These are phyloP conservation scores for Cladosporium sp. DNA, from an alignment of 2,329 filamentous ascomycete genomes.

Conservation along the genomic window DNA sequence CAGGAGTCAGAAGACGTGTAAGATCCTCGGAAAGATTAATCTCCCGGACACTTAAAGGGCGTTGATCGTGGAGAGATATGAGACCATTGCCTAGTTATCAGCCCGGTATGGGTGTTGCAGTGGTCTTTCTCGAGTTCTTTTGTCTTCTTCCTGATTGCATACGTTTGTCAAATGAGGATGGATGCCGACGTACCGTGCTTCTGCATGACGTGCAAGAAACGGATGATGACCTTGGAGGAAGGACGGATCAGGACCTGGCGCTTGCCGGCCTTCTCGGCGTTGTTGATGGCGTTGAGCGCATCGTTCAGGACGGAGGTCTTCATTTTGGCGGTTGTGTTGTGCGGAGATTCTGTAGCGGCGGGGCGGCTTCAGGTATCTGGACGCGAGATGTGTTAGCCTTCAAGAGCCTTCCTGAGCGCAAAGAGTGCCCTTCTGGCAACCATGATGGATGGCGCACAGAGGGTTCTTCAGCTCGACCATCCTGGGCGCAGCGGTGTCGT, in stretches of 20 bases:
- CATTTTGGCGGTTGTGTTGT: slow-evolving; percentile 81
- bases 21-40: slow-evolving; percentile 80
- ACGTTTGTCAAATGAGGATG: slow-evolving; percentile 2
- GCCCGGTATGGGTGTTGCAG: slow-evolving; percentile 62
- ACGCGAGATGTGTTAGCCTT: slow-evolving; percentile 56
- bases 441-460: slow-evolving; percentile 31
- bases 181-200: slow-evolving; percentile 80
- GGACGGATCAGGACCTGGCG: slow-evolving; percentile 98
- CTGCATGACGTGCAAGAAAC: slow-evolving; percentile 99
- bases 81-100: slow-evolving; percentile 99
- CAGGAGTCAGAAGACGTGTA: slow-evolving; percentile 91
- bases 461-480: slow-evolving; percentile 69
- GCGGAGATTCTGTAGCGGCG: slow-evolving; percentile 77
- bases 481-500: slow-evolving; percentile 50
- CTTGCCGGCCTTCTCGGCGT: slow-evolving; percentile 99
- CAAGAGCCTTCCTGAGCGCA: slow-evolving; percentile 62
- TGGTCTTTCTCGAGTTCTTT: slow-evolving; percentile 11
- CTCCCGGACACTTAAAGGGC: slow-evolving; percentile 99
- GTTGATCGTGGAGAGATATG: slow-evolving; percentile 75
- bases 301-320: slow-evolving; percentile 99
- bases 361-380: slow-evolving; percentile 63
- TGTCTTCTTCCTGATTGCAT: slow-evolving; percentile 8
- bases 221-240: slow-evolving; percentile 98
- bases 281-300: slow-evolving; percentile 86
- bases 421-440: slow-evolving; percentile 61